These are phyloP conservation scores for Suillus placidus DNA, from an alignment of 768 basidiomycete species.

Conservation along the genomic window DNA sequence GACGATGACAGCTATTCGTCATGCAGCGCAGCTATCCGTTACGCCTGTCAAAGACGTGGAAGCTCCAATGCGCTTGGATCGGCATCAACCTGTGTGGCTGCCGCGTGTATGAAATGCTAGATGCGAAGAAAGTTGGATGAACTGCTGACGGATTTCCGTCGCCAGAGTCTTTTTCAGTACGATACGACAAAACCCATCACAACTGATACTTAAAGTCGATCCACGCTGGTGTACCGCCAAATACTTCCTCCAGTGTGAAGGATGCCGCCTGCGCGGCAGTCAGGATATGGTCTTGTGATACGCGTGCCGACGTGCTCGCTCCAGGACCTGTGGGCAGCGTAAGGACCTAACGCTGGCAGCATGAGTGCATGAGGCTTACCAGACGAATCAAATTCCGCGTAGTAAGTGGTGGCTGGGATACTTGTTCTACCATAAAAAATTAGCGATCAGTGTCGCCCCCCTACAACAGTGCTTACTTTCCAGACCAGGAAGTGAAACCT, in stretches of 20 bases:
- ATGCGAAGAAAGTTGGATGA: not conserved
- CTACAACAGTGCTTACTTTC: conserved; percentile 13
- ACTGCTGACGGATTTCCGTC: not conserved
- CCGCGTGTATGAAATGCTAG: not conserved
- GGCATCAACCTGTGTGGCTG: conserved; percentile 28
- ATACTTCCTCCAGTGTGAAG: conserved; percentile 54
- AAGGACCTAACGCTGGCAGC: not conserved
- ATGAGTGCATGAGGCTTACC: conserved; percentile 33
- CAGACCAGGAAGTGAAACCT: conserved; percentile 55
- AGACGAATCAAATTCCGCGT: conserved; percentile 56
- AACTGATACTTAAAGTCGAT: conserved; percentile 53
- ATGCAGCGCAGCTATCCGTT: conserved; percentile 45
- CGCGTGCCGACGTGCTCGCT: conserved; percentile 46
- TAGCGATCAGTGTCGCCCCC: not conserved
- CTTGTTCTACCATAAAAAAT: conserved; percentile 38
- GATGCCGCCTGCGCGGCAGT: conserved; percentile 20
- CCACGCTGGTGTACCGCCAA: conserved; percentile 53
- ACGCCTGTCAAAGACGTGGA: conserved; percentile 46
- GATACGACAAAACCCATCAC: conserved; percentile 22
- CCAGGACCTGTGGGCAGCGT: conserved; percentile 47
- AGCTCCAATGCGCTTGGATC: conserved; percentile 38
- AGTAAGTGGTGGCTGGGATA: conserved; percentile 59
- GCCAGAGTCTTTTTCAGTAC: not conserved
- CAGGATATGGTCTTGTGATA: conserved; percentile 51
- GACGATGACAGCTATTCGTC: conserved; percentile 45